These are phyloP conservation scores for Starmerella riodocensis DNA, from an alignment of 805 yeast genomes.

Conservation along the genomic window DNA sequence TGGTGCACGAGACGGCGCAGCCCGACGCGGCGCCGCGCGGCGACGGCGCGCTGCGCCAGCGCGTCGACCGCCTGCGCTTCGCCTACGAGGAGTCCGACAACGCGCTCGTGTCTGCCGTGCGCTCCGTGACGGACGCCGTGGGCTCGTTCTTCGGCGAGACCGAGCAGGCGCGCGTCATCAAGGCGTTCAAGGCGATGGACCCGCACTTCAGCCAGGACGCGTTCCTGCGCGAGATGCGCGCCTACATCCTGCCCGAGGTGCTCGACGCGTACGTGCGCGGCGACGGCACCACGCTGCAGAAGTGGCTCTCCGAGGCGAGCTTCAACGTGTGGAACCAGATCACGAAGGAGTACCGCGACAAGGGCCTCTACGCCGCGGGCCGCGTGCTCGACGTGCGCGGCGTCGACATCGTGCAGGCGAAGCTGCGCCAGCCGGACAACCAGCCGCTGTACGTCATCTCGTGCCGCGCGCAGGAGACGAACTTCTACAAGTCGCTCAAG, in stretches of 20 bases:
- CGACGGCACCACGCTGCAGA: slow-evolving; percentile 66
- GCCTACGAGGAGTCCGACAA: slow-evolving; percentile 81
- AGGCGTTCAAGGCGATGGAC: slow-evolving; percentile 76
- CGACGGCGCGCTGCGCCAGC: slow-evolving; percentile 57
- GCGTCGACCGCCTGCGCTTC: slow-evolving; percentile 44
- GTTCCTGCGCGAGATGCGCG: slow-evolving; percentile 73
- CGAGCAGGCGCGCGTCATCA: slow-evolving; percentile 84
- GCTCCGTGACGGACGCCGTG: slow-evolving; percentile 68
- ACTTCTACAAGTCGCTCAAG: slow-evolving; percentile 73
- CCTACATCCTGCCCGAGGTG: slow-evolving; percentile 86
- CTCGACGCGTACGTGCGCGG: slow-evolving; percentile 91
- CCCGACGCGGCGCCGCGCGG: slow-evolving; percentile 55
- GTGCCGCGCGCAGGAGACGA: slow-evolving; percentile 93
- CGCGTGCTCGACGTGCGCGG: slow-evolving; percentile 87
- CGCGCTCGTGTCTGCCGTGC: slow-evolving; percentile 65
- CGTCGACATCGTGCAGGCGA: slow-evolving; percentile 80
- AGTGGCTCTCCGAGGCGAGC: slow-evolving; percentile 96
- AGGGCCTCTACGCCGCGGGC: slow-evolving; percentile 83
- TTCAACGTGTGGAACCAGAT: slow-evolving; percentile 87
- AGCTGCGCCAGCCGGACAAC: slow-evolving; percentile 78
- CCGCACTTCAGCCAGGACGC: slow-evolving; percentile 70
- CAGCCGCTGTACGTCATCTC: slow-evolving; percentile 85
- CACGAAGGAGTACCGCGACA: slow-evolving; percentile 82
- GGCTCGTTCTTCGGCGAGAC: slow-evolving; percentile 91
- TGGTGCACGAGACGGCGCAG: slow-evolving; percentile 67